Base-by-base conservation (phyloP, 2,329 filamentous ascomycete genomes). In the Fusarium sp. region DNA sequence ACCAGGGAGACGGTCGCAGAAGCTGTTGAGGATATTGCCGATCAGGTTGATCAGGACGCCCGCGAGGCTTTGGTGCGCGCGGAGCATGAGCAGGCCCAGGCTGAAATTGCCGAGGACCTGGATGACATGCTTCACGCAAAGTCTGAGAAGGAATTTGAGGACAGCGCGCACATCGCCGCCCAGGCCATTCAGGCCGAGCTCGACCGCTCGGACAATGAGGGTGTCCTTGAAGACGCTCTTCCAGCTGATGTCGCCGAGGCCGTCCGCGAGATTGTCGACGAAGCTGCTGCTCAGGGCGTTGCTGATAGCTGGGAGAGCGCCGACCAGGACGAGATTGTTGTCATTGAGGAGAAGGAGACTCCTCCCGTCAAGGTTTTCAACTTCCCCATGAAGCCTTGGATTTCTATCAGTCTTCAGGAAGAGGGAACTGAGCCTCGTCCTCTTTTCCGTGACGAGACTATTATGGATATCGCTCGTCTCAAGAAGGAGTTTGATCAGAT, bases 401-500 rank as follows among this genome's bases (percentile, higher is more conserved):
- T 97, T 71, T 92, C 95, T 18, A 96, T 99, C 77, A 90, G 89
- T 12, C 88, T 98, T 74, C 85, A 89, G 78, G 83, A 88, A 70
- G 81, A 86, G 65, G 81, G 86, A 64, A 81, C 87, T 13, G 85
- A 89, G 62, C 79, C 86, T 28, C 87, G 88, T 15, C 86, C 91
- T 4, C 82, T 86, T 53, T 91, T 98, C 79, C 91, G 92, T 39
- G 90, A 94, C 61, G 92, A 95, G 71, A 88, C 91, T 44, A 91
- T 97, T 74, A 93, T 97, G 85, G 94, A 97, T 74, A 96, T 99
- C 77, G 95, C 96, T 54, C 90, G 94, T 62, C 87, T 98, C 70
- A 97, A 97, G 87, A 98, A 98, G 83, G 94, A 97, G 6, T 98
- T 98, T 75, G 96, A 99, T 77, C 96, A 98, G 82, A 91, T 98